Evolutionary conservation across 176 grass and related monocot genomes (phyloP), one percentile per base, ranked within the genome.

Genomic region (Poa annua): DNA sequence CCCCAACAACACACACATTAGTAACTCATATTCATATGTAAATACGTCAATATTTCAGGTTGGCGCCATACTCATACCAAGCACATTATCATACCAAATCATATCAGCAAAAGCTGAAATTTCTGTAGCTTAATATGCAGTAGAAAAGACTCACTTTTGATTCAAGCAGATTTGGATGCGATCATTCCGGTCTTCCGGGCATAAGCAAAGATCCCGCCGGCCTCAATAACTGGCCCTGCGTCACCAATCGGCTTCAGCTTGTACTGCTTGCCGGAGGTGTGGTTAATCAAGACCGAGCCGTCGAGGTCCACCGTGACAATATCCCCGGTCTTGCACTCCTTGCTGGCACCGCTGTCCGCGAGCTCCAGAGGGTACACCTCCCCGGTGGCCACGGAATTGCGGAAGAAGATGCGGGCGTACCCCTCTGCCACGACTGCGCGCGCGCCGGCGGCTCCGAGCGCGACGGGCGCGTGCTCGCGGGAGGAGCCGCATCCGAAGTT

Each of bases 401-500:
- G 88, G 68, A 99, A 99, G 74, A 96, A 99, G 80, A 96, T 99
- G 66, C 93, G 85, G 0, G 93, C 91, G 69, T 96, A 99, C n/a
- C 86, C 83, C 85, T 96, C 93, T 0, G 93, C 91, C 11, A 99
- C 87, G 19, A 99, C 85, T 15, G 78, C 87, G 22, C 63, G 71
- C 9, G 88, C 69, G 9, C 96, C 93, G n/a, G 96, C 89, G 15
- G 96, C 96, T 5, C 96, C 93, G 6, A 94, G 91, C 29, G 96
- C 89, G 26, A 99, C 96, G n/a, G 96, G 96, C 33, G 96, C 96
- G 65, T 99, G 96, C 84, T 99, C 89, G 57, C 93, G 96, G 66
- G 96, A 99, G 60, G 96, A 99, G 9, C 96, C 93, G 53, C 96
- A 99, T 0, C 93, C 93, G 57, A 99, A 99, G 88, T 99, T 99